Evolutionary conservation across 1,284 basidiomycete genomes (phyloP).

Genomic region (Ceratobasidium sp.): DNA sequence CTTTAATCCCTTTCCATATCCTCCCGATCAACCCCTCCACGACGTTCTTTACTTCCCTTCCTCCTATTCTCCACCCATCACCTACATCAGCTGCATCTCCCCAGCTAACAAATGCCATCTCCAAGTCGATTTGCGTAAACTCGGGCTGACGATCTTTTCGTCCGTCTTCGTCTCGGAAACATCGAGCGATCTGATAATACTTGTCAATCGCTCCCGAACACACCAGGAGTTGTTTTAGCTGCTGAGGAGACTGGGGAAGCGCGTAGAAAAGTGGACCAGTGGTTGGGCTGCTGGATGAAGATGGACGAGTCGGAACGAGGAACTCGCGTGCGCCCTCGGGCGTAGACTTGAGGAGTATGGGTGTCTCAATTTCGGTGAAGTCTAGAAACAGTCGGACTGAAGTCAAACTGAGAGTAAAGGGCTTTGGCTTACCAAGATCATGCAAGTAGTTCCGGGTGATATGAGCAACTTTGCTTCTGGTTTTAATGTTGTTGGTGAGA

Average conservation of each 20-base stretch:
- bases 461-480: constrained; percentile 84
- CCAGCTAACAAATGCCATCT: constrained; percentile 96
- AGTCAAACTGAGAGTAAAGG: constrained; percentile 47
- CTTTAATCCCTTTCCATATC: constrained; percentile 79
- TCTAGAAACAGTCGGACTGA: constrained; percentile 61
- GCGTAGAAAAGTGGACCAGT: constrained; percentile 82
- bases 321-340: constrained; percentile 97
- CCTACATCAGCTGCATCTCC: constrained; percentile 55
- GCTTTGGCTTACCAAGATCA: constrained; percentile 73
- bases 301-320: constrained; percentile 87
- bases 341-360: constrained; percentile 91
- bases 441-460: constrained; percentile 81
- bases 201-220: constrained; percentile 90
- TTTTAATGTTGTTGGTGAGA: constrained; percentile 83
- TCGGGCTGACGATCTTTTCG: constrained; percentile 96
- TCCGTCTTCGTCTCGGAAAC: constrained; percentile 96
- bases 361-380: constrained; percentile 95
- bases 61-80: constrained; percentile 84
- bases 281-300: constrained; percentile 43
- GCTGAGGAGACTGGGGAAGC: constrained; percentile 94
- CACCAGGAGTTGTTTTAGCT: constrained; percentile 94
- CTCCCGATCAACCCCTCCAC: constrained; percentile 78
- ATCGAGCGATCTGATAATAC: constrained; percentile 94
- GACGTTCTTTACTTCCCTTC: constrained; percentile 79
- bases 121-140: constrained; percentile 96